Conservation (phyloP, 176 grass and related monocot species). For the Oryza meridionalis region DNA sequence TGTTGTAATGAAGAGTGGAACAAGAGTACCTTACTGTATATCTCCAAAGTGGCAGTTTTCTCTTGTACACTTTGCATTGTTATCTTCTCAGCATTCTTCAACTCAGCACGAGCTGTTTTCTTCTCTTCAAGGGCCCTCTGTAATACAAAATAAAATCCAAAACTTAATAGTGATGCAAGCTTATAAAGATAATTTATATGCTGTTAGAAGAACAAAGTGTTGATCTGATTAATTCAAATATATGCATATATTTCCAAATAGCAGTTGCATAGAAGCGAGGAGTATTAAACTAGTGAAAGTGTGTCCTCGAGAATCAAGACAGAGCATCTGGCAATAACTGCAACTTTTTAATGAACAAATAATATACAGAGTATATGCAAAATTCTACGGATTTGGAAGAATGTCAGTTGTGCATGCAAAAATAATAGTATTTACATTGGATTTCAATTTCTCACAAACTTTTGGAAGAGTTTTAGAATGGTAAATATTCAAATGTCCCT, state of each 20-base stretch:
- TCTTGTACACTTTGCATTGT: constrained; percentile 63
- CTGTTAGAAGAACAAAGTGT: background rate
- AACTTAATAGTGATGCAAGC: constrained; percentile 3
- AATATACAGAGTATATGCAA: background rate
- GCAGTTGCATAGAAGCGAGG: background rate
- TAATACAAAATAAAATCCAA: constrained; percentile 30
- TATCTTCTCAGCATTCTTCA: constrained; percentile 70
- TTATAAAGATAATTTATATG: constrained; percentile 1
- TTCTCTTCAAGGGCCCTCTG: constrained; percentile 82
- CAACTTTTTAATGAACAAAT: background rate
- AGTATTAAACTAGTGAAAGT: background rate
- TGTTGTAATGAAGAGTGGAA: constrained; percentile 21
- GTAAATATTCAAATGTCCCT: background rate
- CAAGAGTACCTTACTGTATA: constrained; percentile 64
- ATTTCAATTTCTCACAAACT: background rate
- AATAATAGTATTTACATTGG: background rate
- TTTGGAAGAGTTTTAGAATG: background rate
- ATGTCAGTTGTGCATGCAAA: background rate
- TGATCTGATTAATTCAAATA: background rate
- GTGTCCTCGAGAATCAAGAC: background rate
- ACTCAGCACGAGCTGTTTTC: constrained; percentile 54
- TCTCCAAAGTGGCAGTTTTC: constrained; percentile 67
- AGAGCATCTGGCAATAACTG: background rate
- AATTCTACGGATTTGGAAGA: background rate
- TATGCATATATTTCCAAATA: background rate